Conservation (phyloP, 768 basidiomycete genomes). For the Naganishia vishniacii region DNA sequence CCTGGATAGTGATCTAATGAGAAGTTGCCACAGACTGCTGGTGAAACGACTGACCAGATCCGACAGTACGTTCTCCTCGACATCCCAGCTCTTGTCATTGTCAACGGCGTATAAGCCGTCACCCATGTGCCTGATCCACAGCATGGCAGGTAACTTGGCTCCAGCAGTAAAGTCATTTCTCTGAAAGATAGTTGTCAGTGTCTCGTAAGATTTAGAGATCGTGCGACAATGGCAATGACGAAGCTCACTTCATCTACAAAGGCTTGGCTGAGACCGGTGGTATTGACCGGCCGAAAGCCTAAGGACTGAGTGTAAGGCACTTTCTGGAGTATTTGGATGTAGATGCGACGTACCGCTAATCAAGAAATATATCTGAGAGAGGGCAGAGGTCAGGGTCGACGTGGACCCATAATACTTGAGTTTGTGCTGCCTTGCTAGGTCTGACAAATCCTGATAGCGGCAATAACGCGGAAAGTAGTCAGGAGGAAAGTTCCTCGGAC, state of each 20-base stretch:
- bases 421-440: constrained; percentile 58
- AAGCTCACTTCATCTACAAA: constrained; percentile 60
- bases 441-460: constrained; percentile 60
- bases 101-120: constrained; percentile 48
- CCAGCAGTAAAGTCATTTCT: constrained; percentile 65
- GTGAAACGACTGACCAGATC: constrained; percentile 38
- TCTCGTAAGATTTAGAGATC: constrained; percentile 23
- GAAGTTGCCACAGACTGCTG: background rate
- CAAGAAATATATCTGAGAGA: constrained; percentile 82
- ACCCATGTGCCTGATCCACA: constrained; percentile 57
- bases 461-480: background rate
- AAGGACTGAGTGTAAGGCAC: background rate
- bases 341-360: constrained; percentile 56
- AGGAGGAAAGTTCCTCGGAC: constrained; percentile 31
- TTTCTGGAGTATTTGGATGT: background rate
- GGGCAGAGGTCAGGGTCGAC: constrained; percentile 75
- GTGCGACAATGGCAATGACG: too few relatives aligned
- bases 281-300: constrained; percentile 60
- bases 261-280: constrained; percentile 56
- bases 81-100: constrained; percentile 48
- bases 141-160: constrained; percentile 68
- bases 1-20: constrained; percentile 53
- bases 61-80: constrained; percentile 45
- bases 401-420: constrained; percentile 77
- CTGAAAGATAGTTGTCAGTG: constrained; percentile 50